Base-by-base conservation (phyloP, 73 alveolate genomes). In the Paramecium primaurelia region DNA sequence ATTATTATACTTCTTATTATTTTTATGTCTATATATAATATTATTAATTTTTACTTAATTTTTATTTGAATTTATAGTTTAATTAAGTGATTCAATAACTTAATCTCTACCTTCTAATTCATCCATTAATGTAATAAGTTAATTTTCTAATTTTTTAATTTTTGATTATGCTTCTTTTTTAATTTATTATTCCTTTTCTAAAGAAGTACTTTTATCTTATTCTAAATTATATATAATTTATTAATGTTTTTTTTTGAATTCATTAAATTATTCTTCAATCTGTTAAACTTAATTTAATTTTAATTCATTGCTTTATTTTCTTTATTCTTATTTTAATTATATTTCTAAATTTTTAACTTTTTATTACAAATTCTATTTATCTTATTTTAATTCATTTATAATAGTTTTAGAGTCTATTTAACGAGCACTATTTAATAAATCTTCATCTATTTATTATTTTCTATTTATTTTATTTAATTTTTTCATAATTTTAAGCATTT, bases 191-290 rank as follows among this genome's bases (percentile, higher is more conserved):
- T 64, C 84, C 5, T 64, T 12, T 64, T 64, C 51, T 9, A 64
- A 32, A 11, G 26, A 1, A 2, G 20, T 28, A 6, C 2, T 64
- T 34, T 64, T 64, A 11, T 64, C 84, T 32, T 11, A 10, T 32
- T 28, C 47, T 26, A 64, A 32, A 32, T 64, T 32, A 64, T 34
- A 32, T 12, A 64, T 34, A 32, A 64, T 64, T 20, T 32, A 26
- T 28, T 32, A 32, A 34, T 64, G 84, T 64, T 64, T 28, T 34
- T 64, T 64, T 64, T 64, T 64, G 9, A 64, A 64, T 34, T 64
- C 84, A 64, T 64, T 64, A 64, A 32, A 64, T 64, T 64, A 64
- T 64, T 64, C 84, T 64, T 64, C 84, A 34, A 64, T 54, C 12
- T 54, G 9, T 16, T 8, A 18, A 18, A 12, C 9, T 25, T 54